Conservation (phyloP, 176 grass and related monocot genomes). For the Ananas comosus region DNA sequence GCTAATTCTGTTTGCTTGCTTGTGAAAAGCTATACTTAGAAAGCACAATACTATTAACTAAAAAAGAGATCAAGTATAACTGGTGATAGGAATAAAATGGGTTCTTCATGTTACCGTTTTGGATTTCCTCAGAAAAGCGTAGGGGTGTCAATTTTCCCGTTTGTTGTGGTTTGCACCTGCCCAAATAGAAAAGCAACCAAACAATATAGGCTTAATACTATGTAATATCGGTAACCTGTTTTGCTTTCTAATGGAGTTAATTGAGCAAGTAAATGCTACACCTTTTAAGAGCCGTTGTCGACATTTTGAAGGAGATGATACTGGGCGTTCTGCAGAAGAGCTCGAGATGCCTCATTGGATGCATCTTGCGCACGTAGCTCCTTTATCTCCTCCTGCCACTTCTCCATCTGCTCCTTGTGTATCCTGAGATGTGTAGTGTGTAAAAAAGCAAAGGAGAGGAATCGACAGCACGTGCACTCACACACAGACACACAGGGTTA, state of each 20-base stretch:
- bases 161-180: too few relatives aligned
- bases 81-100: background rate
- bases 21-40: background rate
- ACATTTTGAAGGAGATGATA: constrained; percentile 57
- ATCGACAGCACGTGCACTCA: background rate
- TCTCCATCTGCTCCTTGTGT: constrained; percentile 72
- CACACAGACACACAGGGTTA: background rate
- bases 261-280: too few relatives aligned
- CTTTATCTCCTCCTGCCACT: constrained; percentile 73
- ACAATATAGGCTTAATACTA: too few relatives aligned
- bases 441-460: background rate
- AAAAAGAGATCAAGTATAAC: background rate
- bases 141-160: too few relatives aligned
- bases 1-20: background rate
- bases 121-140: too few relatives aligned
- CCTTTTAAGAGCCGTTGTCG: constrained; percentile 6
- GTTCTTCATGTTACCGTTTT: background rate
- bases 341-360: constrained; percentile 48
- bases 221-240: too few relatives aligned
- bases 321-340: constrained; percentile 66
- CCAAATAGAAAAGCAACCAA: too few relatives aligned
- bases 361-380: constrained; percentile 59
- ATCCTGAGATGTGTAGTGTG: constrained; percentile 33
- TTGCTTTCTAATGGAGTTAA: background rate
- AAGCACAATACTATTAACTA: background rate